These are phyloP conservation scores for Colletotrichum echinochloae DNA, from an alignment of 2,329 filamentous ascomycete species.

Conservation along the genomic window DNA sequence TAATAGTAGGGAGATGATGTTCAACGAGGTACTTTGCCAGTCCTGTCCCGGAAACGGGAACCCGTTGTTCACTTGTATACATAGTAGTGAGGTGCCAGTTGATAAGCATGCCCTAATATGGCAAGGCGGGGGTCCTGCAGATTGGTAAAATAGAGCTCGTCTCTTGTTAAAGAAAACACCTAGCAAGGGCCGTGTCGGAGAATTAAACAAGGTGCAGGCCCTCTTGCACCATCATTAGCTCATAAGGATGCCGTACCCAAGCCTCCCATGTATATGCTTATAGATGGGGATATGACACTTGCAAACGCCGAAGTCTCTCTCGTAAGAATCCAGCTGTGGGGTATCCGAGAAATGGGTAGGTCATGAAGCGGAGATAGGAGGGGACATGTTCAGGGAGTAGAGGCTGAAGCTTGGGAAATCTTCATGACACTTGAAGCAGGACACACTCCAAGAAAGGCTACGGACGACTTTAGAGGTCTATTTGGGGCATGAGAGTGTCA, in stretches of 20 bases:
- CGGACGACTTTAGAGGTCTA: not conserved
- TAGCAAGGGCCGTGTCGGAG: not conserved
- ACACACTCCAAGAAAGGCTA: not conserved
- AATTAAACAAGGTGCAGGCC: not conserved
- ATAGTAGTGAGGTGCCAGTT: not conserved
- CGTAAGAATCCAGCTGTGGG: not conserved
- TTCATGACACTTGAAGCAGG: not conserved
- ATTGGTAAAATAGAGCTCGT: not conserved
- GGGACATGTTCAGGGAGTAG: not conserved
- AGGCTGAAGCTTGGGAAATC: not conserved
- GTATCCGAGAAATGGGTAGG: not conserved
- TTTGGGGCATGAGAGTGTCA: not conserved
- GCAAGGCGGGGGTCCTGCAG: not conserved
- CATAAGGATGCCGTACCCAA: not conserved
- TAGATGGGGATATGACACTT: not conserved
- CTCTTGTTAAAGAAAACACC: constrained; percentile 7
- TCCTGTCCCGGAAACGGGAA: not conserved
- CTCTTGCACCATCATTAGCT: not conserved
- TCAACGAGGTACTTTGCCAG: not conserved
- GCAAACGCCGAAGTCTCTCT: not conserved
- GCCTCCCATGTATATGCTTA: not conserved
- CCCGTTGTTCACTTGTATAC: not conserved
- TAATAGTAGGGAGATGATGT: not conserved
- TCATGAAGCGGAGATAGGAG: not conserved
- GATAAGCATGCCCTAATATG: not conserved